phyloP scores from a whole-genome alignment of 2,329 filamentous ascomycete species.

The Penicillium olsonii region DNA sequence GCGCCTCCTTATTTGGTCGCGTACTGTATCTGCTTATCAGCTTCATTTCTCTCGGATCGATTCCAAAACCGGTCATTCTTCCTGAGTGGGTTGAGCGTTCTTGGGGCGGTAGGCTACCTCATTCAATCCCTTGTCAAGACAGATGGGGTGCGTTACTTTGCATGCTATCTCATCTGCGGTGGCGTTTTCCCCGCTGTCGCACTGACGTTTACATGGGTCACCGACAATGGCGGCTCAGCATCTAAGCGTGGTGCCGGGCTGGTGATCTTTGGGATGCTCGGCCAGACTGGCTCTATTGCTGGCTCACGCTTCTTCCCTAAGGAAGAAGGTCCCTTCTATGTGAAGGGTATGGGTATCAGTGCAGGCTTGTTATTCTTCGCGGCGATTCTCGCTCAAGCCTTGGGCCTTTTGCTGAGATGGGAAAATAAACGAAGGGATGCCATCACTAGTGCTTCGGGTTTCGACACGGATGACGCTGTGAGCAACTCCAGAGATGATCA shows the following conservation, averaged over 20 bases:
- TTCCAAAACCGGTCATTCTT: background rate
- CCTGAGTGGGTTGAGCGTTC: background rate
- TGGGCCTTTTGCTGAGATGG: background rate
- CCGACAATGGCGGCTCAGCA: conserved; percentile 6
- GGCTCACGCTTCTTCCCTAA: conserved; percentile 5
- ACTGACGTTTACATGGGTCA: conserved; percentile 9
- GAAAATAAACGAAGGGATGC: background rate
- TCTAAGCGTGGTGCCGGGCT: conserved; percentile 5
- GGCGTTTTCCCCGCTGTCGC: conserved; percentile 1
- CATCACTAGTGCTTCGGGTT: background rate
- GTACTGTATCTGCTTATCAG: background rate
- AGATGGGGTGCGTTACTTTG: conserved; percentile 7
- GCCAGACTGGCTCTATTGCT: conserved; percentile 5
- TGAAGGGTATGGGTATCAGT: conserved; percentile 2
- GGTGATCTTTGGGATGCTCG: conserved; percentile 7
- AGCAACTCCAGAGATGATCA: background rate
- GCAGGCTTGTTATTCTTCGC: conserved; percentile 2
- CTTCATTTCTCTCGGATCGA: background rate
- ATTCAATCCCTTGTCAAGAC: conserved; percentile 7
- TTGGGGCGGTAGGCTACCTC: conserved; percentile 6
- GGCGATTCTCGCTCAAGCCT: background rate
- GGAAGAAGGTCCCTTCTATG: background rate
- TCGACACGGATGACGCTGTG: background rate
- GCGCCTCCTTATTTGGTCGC: conserved; percentile 9
- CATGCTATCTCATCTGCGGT: conserved; percentile 2